phyloP scores from a whole-genome alignment of 2,329 filamentous ascomycete species.

The Aspergillus ibericus region DNA sequence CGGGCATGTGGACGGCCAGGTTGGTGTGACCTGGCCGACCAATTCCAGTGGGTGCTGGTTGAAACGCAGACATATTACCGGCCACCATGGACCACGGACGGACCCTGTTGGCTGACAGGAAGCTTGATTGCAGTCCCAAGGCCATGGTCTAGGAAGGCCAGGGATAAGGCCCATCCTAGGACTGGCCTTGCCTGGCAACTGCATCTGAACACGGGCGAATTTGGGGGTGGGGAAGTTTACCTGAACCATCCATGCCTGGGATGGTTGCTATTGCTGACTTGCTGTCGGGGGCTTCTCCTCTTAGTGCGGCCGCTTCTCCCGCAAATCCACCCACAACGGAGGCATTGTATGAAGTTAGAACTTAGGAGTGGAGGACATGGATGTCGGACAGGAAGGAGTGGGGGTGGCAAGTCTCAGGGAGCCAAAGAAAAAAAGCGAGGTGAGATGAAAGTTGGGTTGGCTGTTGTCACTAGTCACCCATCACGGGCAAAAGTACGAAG shows the following conservation, averaged over 20 bases:
- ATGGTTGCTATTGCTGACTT: not conserved
- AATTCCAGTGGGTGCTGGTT: not conserved
- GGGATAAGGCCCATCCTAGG: not conserved
- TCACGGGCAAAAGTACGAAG: not conserved
- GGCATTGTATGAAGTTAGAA: not conserved
- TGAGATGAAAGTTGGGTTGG: not conserved
- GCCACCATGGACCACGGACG: not conserved
- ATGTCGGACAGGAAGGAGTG: not conserved
- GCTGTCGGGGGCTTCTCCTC: too few relatives aligned
- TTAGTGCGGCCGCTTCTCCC: not conserved
- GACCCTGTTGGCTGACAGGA: not conserved
- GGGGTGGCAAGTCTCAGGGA: not conserved
- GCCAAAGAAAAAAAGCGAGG: not conserved
- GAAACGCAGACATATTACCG: not conserved
- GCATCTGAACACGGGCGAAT: not conserved
- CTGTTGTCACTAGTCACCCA: too few relatives aligned
- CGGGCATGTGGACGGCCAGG: not conserved
- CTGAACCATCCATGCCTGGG: not conserved
- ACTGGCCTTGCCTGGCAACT: not conserved
- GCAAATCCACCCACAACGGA: not conserved
- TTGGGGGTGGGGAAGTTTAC: not conserved
- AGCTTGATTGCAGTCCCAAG: not conserved
- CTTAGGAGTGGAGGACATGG: too few relatives aligned
- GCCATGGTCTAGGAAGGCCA: not conserved
- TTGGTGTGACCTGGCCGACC: not conserved